Evolutionary conservation across 2,329 filamentous ascomycete genomes (phyloP).

Genomic region (Beauveria asiatica): DNA sequence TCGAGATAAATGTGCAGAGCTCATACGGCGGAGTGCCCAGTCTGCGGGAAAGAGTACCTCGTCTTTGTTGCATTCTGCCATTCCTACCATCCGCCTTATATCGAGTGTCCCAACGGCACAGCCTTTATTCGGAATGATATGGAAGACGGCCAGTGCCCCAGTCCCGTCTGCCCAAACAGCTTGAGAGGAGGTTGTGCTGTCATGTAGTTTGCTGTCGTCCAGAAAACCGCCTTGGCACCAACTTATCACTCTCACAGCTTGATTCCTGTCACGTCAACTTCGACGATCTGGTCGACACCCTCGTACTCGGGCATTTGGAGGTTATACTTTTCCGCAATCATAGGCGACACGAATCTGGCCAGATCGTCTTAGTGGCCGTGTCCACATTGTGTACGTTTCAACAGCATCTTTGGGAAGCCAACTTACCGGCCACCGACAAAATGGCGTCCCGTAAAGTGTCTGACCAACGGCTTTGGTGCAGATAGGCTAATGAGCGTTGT

Average conservation of each 20-base stretch:
- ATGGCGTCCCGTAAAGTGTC: constrained; percentile 77
- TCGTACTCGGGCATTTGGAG: constrained; percentile 76
- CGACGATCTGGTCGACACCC: constrained; percentile 82
- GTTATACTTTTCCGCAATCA: constrained; percentile 75
- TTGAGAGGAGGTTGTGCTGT: constrained; percentile 45
- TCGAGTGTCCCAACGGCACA: constrained; percentile 39
- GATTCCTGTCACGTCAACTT: constrained; percentile 46
- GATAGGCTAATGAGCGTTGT: constrained; percentile 77
- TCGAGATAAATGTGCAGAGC: constrained; percentile 50
- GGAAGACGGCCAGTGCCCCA: constrained; percentile 48
- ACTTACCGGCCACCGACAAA: constrained; percentile 77
- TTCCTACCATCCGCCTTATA: constrained; percentile 39
- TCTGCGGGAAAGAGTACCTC: constrained; percentile 51
- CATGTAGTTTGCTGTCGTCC: constrained; percentile 32
- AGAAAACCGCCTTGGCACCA: constrained; percentile 15
- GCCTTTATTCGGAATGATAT: constrained; percentile 33
- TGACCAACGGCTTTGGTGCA: constrained; percentile 83
- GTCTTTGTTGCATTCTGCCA: constrained; percentile 50
- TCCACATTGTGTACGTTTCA: background rate
- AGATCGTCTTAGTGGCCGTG: constrained; percentile 9
- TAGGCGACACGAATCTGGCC: constrained; percentile 65
- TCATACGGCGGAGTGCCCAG: constrained; percentile 48
- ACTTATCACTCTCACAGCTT: background rate
- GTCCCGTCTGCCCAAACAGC: constrained; percentile 51
- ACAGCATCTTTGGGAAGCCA: background rate